Base-by-base conservation (phyloP, 2,329 filamentous ascomycete genomes). In the Macroventuria anomochaeta region DNA sequence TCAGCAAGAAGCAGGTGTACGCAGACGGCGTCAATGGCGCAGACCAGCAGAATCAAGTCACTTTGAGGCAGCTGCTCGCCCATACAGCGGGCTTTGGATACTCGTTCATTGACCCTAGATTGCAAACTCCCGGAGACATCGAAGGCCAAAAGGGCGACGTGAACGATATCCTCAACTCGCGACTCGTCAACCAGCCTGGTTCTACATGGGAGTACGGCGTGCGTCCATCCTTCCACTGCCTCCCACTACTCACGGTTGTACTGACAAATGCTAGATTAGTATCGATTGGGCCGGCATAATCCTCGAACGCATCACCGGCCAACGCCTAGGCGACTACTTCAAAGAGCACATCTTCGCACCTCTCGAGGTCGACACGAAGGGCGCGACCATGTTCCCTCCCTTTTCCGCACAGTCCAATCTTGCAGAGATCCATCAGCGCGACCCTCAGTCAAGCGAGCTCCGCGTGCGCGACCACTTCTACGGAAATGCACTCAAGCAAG, bases 181-280 rank as follows among this genome's bases (percentile, higher is more conserved):
- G 86, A 0, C 69, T 90, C 13, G 68, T 88, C 1, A 85, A 86
- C 58, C 85, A 89, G 58, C 87, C 87, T 0, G 86, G 86, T 0
- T 79, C 81, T 20, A 76, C 75, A 3, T 89, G 84, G 83, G 79
- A 84, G 51, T 88, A 89, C 37, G 73, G 73, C 1, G 72, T 76
- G 63, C 54, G 68, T 60, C 25, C 10, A 3, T 28, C 23, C 2
- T 33, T n/a, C 8, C 2, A 12, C 2, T 15, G n/a, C 18, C 17
- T 15, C 13, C 5, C 10, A 5, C 10, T 1, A 12, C 6, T 1
- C 7, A 5, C 12, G 12, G 12, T 25, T 5, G 20, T 28, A n/a
- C 33, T 44, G 5, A 46, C 36, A 32, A 7, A 0, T 18, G 8
- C 38, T 47, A 86, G 82, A 74, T 76, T 47, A 77, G 75, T 57